phyloP scores from a whole-genome alignment of 768 basidiomycete species.

The Macrocybe gigantea region DNA sequence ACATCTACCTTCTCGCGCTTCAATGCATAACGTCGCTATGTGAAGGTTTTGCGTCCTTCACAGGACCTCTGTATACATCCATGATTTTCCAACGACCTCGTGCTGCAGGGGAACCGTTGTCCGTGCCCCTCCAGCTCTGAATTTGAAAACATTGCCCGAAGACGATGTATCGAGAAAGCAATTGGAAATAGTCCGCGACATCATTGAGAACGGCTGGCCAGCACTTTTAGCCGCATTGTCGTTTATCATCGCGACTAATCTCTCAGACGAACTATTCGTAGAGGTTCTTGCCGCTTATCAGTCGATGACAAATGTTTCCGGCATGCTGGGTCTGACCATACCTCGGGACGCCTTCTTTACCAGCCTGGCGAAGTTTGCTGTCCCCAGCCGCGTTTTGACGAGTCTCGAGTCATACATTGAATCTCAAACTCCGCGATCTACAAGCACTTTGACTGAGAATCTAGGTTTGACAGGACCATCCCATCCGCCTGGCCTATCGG shows the following conservation, averaged over 20 bases:
- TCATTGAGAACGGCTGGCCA: conserved; percentile 89
- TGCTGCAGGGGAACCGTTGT: conserved; percentile 54
- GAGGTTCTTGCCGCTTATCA: conserved; percentile 81
- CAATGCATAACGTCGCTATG: conserved; percentile 85
- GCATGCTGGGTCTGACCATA: conserved; percentile 80
- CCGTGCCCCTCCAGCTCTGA: conserved; percentile 69
- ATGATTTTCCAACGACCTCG: conserved; percentile 64
- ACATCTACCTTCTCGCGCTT: conserved; percentile 87
- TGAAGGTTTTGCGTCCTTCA: conserved; percentile 76
- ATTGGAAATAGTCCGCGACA: conserved; percentile 61
- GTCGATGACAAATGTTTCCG: conserved; percentile 81
- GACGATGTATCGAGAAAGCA: conserved; percentile 47
- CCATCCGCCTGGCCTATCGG: conserved; percentile 72
- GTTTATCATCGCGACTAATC: conserved; percentile 83
- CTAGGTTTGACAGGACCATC: conserved; percentile 50
- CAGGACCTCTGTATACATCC: conserved; percentile 68
- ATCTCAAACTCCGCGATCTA: conserved; percentile 56
- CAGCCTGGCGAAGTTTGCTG: conserved; percentile 83
- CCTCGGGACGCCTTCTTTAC: conserved; percentile 93
- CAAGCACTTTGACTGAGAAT: conserved; percentile 58
- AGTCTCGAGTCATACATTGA: conserved; percentile 57
- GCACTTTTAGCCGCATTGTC: conserved; percentile 87
- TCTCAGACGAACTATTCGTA: conserved; percentile 88
- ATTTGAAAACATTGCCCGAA: conserved; percentile 46
- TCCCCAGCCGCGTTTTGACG: conserved; percentile 87